Conservation (phyloP, 495 filamentous ascomycete genomes). For the Trichoderma orchidacearum region DNA sequence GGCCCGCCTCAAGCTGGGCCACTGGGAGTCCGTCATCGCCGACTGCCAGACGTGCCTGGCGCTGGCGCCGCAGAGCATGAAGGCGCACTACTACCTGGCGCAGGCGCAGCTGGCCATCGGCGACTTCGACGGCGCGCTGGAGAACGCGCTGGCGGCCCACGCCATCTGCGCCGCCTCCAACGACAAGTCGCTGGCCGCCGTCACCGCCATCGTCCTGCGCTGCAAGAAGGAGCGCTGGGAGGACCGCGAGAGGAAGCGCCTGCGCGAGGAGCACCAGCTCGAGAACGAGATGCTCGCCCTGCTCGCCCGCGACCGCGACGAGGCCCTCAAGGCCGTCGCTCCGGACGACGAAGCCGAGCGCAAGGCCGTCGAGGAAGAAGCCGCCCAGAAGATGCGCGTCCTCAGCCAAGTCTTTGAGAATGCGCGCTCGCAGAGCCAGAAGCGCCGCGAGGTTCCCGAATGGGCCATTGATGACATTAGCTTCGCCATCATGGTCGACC, state of each 20-base stretch:
- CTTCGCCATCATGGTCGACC: constrained; percentile 88
- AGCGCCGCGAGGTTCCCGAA: constrained; percentile 63
- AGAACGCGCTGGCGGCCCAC: constrained; percentile 62
- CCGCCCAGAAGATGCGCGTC: constrained; percentile 43
- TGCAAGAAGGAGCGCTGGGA: constrained; percentile 73
- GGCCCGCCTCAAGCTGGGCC: constrained; percentile 56
- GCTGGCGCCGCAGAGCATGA: constrained; percentile 52
- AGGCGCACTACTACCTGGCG: constrained; percentile 73
- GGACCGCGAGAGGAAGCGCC: constrained; percentile 32
- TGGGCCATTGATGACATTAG: constrained; percentile 82
- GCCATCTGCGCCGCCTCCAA: constrained; percentile 49
- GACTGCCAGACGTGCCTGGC: constrained; percentile 67
- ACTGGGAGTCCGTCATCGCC: constrained; percentile 61
- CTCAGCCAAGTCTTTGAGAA: constrained; percentile 48
- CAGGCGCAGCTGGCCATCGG: constrained; percentile 67
- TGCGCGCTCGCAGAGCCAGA: constrained; percentile 30
- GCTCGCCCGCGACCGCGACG: constrained; percentile 17
- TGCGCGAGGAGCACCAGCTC: constrained; percentile 33
- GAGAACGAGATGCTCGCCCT: constrained; percentile 37
- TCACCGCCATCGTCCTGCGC: constrained; percentile 54
- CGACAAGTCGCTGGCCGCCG: constrained; percentile 41
- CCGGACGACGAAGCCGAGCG: constrained; percentile 28
- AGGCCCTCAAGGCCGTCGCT: constrained; percentile 11
- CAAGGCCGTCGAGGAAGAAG: constrained; percentile 41
- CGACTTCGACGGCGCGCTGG: constrained; percentile 61